These are phyloP conservation scores for Silene vulgaris DNA, from an alignment of 179 eudicot species.

Conservation along the genomic window DNA sequence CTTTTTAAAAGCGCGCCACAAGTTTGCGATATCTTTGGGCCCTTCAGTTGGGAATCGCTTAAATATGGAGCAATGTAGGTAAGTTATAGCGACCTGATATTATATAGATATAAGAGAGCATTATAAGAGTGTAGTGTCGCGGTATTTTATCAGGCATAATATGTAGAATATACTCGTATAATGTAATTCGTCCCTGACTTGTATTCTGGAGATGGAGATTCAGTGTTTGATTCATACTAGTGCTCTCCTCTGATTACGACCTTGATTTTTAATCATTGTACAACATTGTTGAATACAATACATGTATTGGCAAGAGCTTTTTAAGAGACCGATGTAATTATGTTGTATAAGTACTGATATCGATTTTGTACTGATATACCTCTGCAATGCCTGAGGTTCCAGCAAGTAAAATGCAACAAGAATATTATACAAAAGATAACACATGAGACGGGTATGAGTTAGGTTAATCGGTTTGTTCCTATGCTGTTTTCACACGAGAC, in stretches of 20 bases:
- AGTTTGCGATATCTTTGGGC: conserved; percentile 45
- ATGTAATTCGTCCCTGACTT: conserved; percentile 1
- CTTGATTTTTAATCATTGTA: neutral
- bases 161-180: conserved; percentile 8
- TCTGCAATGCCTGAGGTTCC: too few relatives aligned
- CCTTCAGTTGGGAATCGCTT: conserved; percentile 68
- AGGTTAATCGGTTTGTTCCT: too few relatives aligned
- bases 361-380: too few relatives aligned
- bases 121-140: conserved; percentile 13
- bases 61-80: conserved; percentile 65
- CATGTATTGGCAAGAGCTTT: neutral
- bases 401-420: too few relatives aligned
- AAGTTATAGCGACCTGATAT: neutral
- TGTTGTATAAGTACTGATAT: too few relatives aligned
- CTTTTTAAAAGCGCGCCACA: conserved; percentile 69
- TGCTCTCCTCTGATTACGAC: neutral
- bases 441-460: too few relatives aligned
- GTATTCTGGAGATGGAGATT: neutral
- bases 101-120: neutral
- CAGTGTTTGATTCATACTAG: conserved; percentile 1
- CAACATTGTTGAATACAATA: neutral
- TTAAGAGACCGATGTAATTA: neutral
- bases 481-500: too few relatives aligned
- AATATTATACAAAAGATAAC: too few relatives aligned
- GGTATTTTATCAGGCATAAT: neutral